These are phyloP conservation scores for Fusarium buxicola DNA, from an alignment of 2,329 filamentous ascomycete genomes.

Conservation along the genomic window DNA sequence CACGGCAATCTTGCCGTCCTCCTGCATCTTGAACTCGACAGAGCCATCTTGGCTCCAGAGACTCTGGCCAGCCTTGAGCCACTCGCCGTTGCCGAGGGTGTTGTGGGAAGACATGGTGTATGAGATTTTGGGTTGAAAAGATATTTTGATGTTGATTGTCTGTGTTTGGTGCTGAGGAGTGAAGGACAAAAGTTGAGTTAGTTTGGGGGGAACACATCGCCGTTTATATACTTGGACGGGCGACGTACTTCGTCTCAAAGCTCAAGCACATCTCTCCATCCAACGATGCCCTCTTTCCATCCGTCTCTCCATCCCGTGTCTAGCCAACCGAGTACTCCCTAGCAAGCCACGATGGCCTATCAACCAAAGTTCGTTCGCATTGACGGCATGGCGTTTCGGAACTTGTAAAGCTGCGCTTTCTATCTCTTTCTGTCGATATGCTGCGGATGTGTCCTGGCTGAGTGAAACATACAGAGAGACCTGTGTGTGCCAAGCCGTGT, in stretches of 20 bases:
- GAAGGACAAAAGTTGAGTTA: neutral
- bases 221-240: neutral
- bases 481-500: neutral
- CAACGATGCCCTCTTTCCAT: too few species aligned
- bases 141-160: neutral
- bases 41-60: slow-evolving; percentile 48
- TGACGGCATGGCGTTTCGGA: neutral
- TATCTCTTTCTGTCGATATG: neutral
- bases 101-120: slow-evolving; percentile 20
- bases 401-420: neutral
- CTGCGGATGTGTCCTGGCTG: neutral
- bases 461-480: neutral
- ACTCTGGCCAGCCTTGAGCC: slow-evolving; percentile 46
- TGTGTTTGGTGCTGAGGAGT: neutral
- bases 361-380: neutral
- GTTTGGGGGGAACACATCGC: neutral
- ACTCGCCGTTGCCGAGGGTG: slow-evolving; percentile 49
- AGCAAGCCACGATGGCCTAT: neutral
- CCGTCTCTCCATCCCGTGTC: neutral
- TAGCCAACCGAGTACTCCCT: neutral
- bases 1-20: slow-evolving; percentile 48
- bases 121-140: neutral
- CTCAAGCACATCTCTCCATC: neutral
- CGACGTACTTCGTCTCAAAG: neutral
- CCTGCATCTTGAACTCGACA: slow-evolving; percentile 49